Conservation (phyloP, 179 eudicot genomes). For the Nepenthes alata region DNA sequence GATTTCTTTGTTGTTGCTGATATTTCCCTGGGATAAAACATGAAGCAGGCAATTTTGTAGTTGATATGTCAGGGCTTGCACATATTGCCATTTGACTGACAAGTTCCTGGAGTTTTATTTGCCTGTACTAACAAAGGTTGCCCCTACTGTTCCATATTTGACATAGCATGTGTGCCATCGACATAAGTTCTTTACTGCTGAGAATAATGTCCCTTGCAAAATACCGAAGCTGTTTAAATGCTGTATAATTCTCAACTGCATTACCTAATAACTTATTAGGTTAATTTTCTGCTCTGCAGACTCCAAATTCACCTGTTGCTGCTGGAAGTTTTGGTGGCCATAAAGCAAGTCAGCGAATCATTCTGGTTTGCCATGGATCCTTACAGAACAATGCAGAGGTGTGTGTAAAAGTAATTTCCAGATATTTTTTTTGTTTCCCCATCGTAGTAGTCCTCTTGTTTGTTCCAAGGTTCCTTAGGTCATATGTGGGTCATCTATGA, state of each 20-base stretch:
- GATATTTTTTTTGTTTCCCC: not conserved
- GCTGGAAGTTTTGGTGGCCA: conserved; percentile 73
- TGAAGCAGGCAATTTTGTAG: no score
- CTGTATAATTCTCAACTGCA: not conserved
- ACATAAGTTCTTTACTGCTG: no score
- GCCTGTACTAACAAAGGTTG: no score
- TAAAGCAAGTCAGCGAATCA: conserved; percentile 44
- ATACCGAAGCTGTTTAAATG: not conserved
- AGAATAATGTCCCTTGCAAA: no score
- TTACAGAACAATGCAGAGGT: conserved; percentile 40
- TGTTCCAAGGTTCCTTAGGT: not conserved
- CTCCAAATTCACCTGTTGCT: conserved; percentile 83
- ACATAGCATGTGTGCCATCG: no score
- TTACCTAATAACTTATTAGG: not conserved
- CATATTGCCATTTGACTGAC: not conserved
- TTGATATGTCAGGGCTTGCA: not conserved
- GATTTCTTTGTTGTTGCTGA: no score
- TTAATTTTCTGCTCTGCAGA: conserved; percentile 40
- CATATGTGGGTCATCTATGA: no score
- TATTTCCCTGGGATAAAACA: no score
- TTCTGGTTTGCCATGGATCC: conserved; percentile 73
- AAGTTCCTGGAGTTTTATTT: not conserved
- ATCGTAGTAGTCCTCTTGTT: not conserved
- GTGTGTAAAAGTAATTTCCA: conserved; percentile 7
- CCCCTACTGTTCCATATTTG: no score